Conservation (phyloP, 2,329 filamentous ascomycete genomes). For the Monascus ruber region DNA sequence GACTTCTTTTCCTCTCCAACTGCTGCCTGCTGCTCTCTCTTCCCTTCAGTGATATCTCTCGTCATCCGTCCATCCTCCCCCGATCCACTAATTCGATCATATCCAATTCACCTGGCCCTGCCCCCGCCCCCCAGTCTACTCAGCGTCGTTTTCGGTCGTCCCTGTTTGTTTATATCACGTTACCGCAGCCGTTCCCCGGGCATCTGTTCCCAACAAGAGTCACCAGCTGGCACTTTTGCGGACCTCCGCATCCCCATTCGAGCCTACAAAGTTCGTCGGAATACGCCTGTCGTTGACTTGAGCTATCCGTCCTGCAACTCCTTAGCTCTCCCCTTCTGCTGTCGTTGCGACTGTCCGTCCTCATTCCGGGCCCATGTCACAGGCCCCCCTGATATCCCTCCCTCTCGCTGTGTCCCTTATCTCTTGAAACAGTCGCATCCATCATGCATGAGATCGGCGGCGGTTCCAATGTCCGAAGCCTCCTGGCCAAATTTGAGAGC, state of each 20-base stretch:
- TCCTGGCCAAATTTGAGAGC: slow-evolving; percentile 71
- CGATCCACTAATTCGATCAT: no score
- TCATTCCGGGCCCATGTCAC: slow-evolving; percentile 1
- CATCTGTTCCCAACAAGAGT: not conserved
- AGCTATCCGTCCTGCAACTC: no score
- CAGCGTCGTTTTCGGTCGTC: not conserved
- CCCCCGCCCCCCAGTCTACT: slow-evolving; percentile 4
- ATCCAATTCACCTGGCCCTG: not conserved
- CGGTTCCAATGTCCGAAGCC: slow-evolving; percentile 52
- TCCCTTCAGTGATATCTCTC: no score
- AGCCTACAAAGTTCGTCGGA: no score
- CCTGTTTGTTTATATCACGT: slow-evolving; percentile 11
- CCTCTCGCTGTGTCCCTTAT: not conserved
- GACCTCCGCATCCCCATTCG: no score
- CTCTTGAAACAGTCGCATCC: not conserved
- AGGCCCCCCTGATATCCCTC: slow-evolving; percentile 1
- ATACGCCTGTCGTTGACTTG: no score
- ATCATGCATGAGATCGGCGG: slow-evolving; percentile 11
- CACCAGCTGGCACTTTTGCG: no score
- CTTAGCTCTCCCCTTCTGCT: not conserved
- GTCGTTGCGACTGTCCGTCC: not conserved
- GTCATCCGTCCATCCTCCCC: no score
- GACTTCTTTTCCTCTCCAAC: no score
- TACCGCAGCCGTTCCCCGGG: slow-evolving; percentile 4
- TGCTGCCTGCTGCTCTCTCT: no score